These are phyloP conservation scores for Pestalotiopsis sp. DNA, from an alignment of 2,329 filamentous ascomycete genomes.

Conservation along the genomic window DNA sequence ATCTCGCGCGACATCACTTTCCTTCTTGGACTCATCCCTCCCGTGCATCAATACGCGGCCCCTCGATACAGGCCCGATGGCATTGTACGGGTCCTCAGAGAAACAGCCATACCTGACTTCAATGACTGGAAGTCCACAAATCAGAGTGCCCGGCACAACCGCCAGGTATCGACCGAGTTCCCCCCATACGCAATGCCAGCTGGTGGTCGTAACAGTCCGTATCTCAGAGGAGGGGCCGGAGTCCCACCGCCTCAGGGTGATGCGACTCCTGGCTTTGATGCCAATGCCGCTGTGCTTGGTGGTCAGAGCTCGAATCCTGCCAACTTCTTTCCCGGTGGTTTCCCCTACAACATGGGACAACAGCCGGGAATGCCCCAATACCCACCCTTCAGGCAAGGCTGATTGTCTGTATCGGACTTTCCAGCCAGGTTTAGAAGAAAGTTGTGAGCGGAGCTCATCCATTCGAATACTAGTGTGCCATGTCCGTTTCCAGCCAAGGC, in stretches of 20 bases:
- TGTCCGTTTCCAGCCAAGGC: background rate
- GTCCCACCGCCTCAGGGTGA: background rate
- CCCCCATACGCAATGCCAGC: slow-evolving; percentile 27
- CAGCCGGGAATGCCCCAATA: slow-evolving; percentile 1
- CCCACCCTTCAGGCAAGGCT: slow-evolving; percentile 4
- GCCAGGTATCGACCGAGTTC: slow-evolving; percentile 23
- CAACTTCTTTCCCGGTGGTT: slow-evolving; percentile 1
- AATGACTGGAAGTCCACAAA: slow-evolving; percentile 49
- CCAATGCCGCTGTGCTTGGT: background rate
- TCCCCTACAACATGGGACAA: slow-evolving; percentile 6
- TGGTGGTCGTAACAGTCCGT: slow-evolving; percentile 51
- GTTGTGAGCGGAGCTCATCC: background rate
- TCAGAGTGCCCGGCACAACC: slow-evolving; percentile 33
- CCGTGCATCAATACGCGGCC: slow-evolving; percentile 71
- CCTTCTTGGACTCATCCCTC: slow-evolving; percentile 73
- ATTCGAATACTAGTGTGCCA: background rate
- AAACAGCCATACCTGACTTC: slow-evolving; percentile 67
- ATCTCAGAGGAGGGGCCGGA: slow-evolving; percentile 32
- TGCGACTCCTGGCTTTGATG: background rate
- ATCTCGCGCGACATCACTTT: slow-evolving; percentile 73
- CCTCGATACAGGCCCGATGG: slow-evolving; percentile 70
- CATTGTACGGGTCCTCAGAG: slow-evolving; percentile 74
- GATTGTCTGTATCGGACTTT: background rate
- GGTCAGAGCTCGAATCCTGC: background rate
- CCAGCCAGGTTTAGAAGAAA: background rate